Base-by-base conservation (phyloP, 306 rosid species). In the Pterocarpus macrocarpus region DNA sequence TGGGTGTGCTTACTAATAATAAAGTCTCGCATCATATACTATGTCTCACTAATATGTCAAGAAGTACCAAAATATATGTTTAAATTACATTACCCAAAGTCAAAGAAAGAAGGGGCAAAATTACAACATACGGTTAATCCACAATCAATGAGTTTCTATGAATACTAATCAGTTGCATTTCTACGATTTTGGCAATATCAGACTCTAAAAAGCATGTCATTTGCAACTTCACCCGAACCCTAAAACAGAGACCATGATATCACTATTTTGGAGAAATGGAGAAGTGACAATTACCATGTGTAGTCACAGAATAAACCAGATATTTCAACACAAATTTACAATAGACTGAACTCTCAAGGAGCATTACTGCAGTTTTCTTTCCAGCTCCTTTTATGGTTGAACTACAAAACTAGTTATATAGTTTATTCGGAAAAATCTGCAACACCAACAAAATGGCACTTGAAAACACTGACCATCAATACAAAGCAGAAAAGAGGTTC, bases 21-120 rank as follows among this genome's bases (percentile, higher is more conserved):
- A 8, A 83, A 34, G 16, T 53, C 49, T 75, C 8, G 28, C 28
- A 22, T 22, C 28, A 22, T 22, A 22, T 22, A 47, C 55, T 50
- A 71, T 16, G 47, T n/a, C 43, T 66, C 58, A 35, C 80, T 73
- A 83, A 55, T 72, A 7, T 49, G 49, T 41, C 50, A 32, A 67
- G 58, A 59, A 35, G 50, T 57, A 59, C 17, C 28, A 22, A 22
- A 73, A 57, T 43, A 11, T 32, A 16, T 3, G 62, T 56, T 47
- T 4, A 3, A 2, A 9, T 55, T 2, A 67, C 17, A 41, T 9
- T 39, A 28, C 14, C 65, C 14, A 65, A 33, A 43, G 69, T 57
- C 67, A 43, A 53, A 41, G 44, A 55, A 68, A 44, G 59, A 22
- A 50, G 12, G 57, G 15, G n/a, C 57, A 50, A 50, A 50, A 16